Base-by-base conservation (phyloP, 2,329 filamentous ascomycete genomes). In the Biscogniauxia sp. region DNA sequence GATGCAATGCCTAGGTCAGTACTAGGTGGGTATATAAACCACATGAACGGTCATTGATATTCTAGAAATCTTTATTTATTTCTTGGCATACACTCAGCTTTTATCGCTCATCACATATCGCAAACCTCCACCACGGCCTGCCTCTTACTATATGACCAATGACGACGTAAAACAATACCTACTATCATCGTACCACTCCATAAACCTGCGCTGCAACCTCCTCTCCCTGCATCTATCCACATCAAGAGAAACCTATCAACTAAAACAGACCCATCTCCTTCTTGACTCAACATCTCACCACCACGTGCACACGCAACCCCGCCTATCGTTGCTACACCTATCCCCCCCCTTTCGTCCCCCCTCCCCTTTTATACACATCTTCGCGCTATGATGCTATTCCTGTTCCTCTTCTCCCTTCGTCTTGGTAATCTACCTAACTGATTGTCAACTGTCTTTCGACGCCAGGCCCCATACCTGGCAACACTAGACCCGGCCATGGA, bases 401-500 rank as follows among this genome's bases (percentile, higher is more conserved):
- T 9, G 3, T 13, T 32, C 28, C 7, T n/a, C 11, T 32, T 13
- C 6, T 32, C 28, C 23, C 23, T 23, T 15, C 32, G 32, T 2
- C 15, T 13, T 9, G n/a, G 13, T n/a, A 2, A 2, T 5, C 15
- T 45, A 45, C 37, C 5, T 11, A 45, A 5, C 37, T 2, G 17
- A 45, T n/a, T 45, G 17, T n/a, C 15, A 45, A 45, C 5, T 17
- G 17, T 45, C 28, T 32, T 32, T 7, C 11, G 2, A 9, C 3
- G 23, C 23, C 23, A 9, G 28, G 28, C 28, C 2, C 7, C 37
- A 17, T 45, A 45, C 17, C 15, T 45, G 17, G 11, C 37, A 45
- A 17, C n/a, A n/a, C 6, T n/a, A 2, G 15, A 45, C 15, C 23
- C 56, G 20, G 59, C 51, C 54, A 70, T 69, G 66, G 49, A 62